Evolutionary conservation across 306 rosid species (phyloP), one percentile per base, ranked within the genome.

Genomic region (Styphnolobium japonicum): DNA sequence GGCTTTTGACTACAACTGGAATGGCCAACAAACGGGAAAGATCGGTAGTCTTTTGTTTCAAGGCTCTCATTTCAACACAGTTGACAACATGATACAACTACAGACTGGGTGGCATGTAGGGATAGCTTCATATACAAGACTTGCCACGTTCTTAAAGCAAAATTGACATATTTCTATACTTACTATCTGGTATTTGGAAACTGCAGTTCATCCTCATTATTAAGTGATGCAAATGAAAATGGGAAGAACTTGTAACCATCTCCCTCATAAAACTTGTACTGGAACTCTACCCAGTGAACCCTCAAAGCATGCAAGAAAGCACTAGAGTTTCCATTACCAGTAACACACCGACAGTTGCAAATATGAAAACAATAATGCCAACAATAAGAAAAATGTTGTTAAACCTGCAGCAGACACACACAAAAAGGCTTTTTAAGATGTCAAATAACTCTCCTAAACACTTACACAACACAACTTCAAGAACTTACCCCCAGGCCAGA

Each of bases 271-370:
- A 88, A 81, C 87, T 92, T 87, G 89, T 88, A 85, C 73, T 81
- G 92, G 76, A 90, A 90, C 86, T 90, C 94, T 55, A 88, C 90
- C 92, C 89, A 87, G 71, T 88, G 89, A 81, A 87, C 92, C 22
- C 93, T 89, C 65, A 87, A 56, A 7, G 92, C 93, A n/a, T 88
- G 96, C 57, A 92, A 89, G 87, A 85, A 90, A 42, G 94, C 87
- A 45, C 97, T 88, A 90, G 85, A 21, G 91, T 87, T 85, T 90
- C 91, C 90, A 87, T 85, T 83, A 87, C 73, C 16, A 89, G 89
- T 62, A 89, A 23, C 42, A 84, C 89, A 7, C 89, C 92, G 3
- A 86, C 84, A 1, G 90, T 92, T 31, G 89, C 92, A 42, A 73
- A 87, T 36, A 84, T 14, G 34, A 88, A 90, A 65, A 88, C 82